Base-by-base conservation (phyloP, 768 basidiomycete genomes). In the Dioszegia crocea region DNA sequence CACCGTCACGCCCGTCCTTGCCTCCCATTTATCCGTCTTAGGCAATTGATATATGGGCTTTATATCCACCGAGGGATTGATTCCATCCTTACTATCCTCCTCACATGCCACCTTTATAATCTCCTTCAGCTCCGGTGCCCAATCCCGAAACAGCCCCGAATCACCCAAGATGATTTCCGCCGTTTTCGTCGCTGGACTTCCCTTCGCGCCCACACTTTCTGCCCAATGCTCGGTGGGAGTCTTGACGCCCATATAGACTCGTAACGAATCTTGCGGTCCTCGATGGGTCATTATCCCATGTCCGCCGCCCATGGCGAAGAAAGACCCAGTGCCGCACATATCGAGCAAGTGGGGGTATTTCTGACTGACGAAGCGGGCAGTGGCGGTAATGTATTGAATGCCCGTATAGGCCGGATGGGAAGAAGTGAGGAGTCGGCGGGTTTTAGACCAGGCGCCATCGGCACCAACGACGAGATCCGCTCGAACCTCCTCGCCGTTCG, bases 371-470 rank as follows among this genome's bases (percentile, higher is more conserved):
- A 39, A 11, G 9, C 51, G 51, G 19, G 51, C 51, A 23, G 51
- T 53, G 24, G 29, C 51, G 6, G 51, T 53, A 27, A 53, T 38
- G 38, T 53, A 53, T 16, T 53, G 51, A 4, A 70, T 9, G 27
- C 59, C 59, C 19, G 54, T 56, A 36, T 57, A 61, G 33, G 14
- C 16, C 21, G 60, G 60, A 31, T 55, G 54, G 11, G 68, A 65
- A 21, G 71, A 46, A 24, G 75, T 72, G 26, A 80, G 55, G 45
- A 79, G 62, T 3, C 70, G 62, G 14, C 80, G 78, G 8, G 78
- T 68, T 56, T 71, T 73, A 16, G 79, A 80, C 76, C 79, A 79
- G 3, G 80, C 73, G 6, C 81, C 80, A 46, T 80, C 79, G n/a
- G 79, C 78, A 10, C 79, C 79, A 41, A 80, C 61, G 40, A 79